These are phyloP conservation scores for Leucosporidium scottii DNA, from an alignment of 768 basidiomycete species.

Conservation along the genomic window DNA sequence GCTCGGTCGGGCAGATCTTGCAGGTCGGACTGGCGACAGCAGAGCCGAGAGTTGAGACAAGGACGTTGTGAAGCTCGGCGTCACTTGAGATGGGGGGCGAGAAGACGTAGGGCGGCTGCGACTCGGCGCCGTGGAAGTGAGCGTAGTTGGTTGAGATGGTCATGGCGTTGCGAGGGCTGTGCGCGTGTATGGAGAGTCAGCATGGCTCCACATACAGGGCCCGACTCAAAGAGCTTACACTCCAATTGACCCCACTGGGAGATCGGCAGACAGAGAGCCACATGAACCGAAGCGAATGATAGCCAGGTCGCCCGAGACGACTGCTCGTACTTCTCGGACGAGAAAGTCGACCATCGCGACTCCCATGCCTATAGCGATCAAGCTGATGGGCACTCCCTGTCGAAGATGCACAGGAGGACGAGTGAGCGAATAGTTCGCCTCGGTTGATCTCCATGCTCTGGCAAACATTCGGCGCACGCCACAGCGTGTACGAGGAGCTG, in stretches of 20 bases:
- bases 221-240: no score
- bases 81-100: constrained; percentile 54
- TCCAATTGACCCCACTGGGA: background rate
- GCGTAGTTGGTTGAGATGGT: constrained; percentile 66
- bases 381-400: constrained; percentile 54
- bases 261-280: background rate
- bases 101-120: constrained; percentile 53
- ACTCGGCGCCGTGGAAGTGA: constrained; percentile 53
- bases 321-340: constrained; percentile 69
- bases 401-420: no score
- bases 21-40: constrained; percentile 38
- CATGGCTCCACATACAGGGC: no score
- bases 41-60: background rate
- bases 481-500: no score
- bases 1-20: constrained; percentile 45
- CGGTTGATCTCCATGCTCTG: no score
- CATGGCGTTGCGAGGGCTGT: constrained; percentile 61
- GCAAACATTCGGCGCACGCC: no score
- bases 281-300: constrained; percentile 47
- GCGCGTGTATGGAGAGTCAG: constrained; percentile 63
- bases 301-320: constrained; percentile 58
- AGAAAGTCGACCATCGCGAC: constrained; percentile 74
- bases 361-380: constrained; percentile 71
- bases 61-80: background rate
- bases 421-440: no score